Conservation (phyloP, 2,329 filamentous ascomycete genomes). For the Neobulgaria alba region DNA sequence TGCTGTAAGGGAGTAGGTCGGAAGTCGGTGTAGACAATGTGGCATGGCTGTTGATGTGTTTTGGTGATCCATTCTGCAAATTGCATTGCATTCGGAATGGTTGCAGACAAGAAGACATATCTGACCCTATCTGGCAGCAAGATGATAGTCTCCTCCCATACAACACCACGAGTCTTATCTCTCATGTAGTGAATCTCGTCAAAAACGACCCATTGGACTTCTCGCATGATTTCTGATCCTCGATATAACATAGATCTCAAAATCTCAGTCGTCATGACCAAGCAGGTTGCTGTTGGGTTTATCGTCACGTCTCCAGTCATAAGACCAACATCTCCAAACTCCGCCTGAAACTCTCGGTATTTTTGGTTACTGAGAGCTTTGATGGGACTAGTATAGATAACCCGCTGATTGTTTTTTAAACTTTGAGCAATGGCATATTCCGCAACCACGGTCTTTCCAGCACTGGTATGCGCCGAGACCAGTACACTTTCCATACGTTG, state of each 20-base stretch:
- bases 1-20: conserved; percentile 92
- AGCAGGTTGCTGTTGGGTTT: conserved; percentile 93
- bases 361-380: conserved; percentile 99
- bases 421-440: conserved; percentile 98
- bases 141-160: conserved; percentile 99
- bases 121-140: conserved; percentile 95
- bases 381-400: conserved; percentile 99
- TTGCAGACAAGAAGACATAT: conserved; percentile 96
- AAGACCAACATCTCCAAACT: conserved; percentile 92
- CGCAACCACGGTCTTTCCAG: conserved; percentile 95
- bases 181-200: conserved; percentile 99
- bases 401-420: conserved; percentile 91
- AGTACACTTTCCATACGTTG: conserved; percentile 93
- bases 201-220: conserved; percentile 97
- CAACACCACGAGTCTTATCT: conserved; percentile 87
- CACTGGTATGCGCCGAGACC: conserved; percentile 94
- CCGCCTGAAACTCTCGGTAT: conserved; percentile 89
- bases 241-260: conserved; percentile 95
- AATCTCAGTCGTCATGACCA: conserved; percentile 99
- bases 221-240: conserved; percentile 98
- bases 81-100: conserved; percentile 97
- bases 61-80: conserved; percentile 99
- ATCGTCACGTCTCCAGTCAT: conserved; percentile 99
- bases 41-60: conserved; percentile 93
- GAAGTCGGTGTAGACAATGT: conserved; percentile 99